phyloP scores from a whole-genome alignment of 108 stramenopile genomes.

The Mayamaea pseudoterrestris region DNA sequence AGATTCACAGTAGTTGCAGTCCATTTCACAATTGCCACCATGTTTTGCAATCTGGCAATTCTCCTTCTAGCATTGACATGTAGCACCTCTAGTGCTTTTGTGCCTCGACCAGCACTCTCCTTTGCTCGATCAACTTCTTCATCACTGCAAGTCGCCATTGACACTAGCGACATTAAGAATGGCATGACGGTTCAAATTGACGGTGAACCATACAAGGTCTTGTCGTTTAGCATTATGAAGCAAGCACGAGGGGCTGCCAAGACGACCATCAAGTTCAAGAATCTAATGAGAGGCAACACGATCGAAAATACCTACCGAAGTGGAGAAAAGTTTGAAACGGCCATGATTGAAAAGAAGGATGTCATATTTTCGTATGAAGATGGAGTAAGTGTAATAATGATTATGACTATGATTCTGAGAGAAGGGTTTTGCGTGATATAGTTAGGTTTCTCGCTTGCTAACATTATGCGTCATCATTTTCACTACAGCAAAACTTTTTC shows the following conservation, averaged over 20 bases:
- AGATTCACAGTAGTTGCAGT: too few species aligned
- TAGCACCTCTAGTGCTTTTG: too few species aligned
- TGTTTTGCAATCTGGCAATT: too few species aligned
- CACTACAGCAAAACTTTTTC: constrained; percentile 37
- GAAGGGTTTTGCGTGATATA: neutral
- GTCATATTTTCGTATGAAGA: constrained; percentile 83
- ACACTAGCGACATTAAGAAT: constrained; percentile 91
- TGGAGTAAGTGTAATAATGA: constrained; percentile 32
- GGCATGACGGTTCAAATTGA: constrained; percentile 89
- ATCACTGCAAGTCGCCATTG: constrained; percentile 43
- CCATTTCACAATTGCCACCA: too few species aligned
- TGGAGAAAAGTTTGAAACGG: constrained; percentile 85
- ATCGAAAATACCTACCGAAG: constrained; percentile 91
- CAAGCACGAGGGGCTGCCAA: constrained; percentile 86
- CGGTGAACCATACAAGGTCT: constrained; percentile 63
- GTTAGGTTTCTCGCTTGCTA: neutral
- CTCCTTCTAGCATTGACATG: too few species aligned
- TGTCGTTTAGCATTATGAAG: constrained; percentile 88
- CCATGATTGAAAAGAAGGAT: constrained; percentile 68
- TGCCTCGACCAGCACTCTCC: neutral
- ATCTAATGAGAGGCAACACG: constrained; percentile 80
- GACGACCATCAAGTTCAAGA: constrained; percentile 90
- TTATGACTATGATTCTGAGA: constrained; percentile 3
- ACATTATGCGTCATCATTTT: neutral
- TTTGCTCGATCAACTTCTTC: neutral